Base-by-base conservation (phyloP, 208 protist genomes). In the Trypanosoma platydactyli region DNA sequence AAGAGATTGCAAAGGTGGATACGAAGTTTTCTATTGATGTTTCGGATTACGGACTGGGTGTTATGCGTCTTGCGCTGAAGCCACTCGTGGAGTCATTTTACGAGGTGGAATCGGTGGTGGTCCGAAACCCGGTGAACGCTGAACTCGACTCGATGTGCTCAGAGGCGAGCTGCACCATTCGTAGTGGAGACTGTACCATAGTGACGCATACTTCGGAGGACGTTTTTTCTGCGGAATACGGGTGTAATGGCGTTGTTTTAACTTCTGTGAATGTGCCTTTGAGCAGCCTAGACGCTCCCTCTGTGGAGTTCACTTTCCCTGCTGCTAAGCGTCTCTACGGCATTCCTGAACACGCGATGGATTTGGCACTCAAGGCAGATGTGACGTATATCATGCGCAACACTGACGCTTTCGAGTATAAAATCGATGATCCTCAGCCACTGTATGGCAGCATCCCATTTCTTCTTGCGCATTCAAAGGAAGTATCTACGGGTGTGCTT, bases 361-460 rank as follows among this genome's bases (percentile, higher is more conserved):
- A 90, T 60, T 60, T 99, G 1, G 29, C 94, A n/a, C 74, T 99
- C 4, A 80, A 86, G 11, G 57, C 53, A 0, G 79, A 80, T 29
- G 67, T 84, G 11, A 91, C 90, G 7, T 99, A 99, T 76, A 77
- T 95, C 27, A 80, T 99, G 40, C 99, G 90, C 72, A 99, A 99
- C 76, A 87, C 98, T 0, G 99, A 99, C 69, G 95, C 99, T 5
- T 99, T 99, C 73, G 84, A 98, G 71, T 99, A 99, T 76, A 89
- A 97, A 49, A 56, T 99, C 1, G 91, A 99, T 68, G 91, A 94
- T 71, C 86, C 88, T 7, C 85, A 92, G 54, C 83, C 93, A 1
- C 81, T 99, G 12, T 99, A 99, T 83, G 98, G 98, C 20, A 56
- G 84, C 5, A 92, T 99, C 12, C 99, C 98, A 1, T 98, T 99